These are phyloP conservation scores for Coprinopsis marcescibilis DNA, from an alignment of 768 basidiomycete species.

Conservation along the genomic window DNA sequence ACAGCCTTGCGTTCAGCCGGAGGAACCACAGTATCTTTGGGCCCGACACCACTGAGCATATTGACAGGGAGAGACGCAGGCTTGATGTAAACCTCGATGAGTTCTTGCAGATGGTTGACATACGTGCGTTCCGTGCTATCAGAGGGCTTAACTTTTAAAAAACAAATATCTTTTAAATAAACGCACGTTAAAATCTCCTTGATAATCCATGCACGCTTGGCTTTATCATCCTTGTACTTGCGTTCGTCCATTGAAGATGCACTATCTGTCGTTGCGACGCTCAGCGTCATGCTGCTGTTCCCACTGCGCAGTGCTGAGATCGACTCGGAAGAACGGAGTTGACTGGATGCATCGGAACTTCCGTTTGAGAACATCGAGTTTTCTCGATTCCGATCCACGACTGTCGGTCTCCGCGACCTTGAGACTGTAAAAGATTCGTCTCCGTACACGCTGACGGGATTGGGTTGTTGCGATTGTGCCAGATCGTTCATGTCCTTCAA, in stretches of 20 bases:
- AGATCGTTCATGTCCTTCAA: slow-evolving; percentile 94
- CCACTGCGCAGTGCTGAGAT: slow-evolving; percentile 56
- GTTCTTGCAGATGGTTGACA: slow-evolving; percentile 87
- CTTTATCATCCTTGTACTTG: slow-evolving; percentile 88
- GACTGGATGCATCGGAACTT: slow-evolving; percentile 39
- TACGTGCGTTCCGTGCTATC: slow-evolving; percentile 90
- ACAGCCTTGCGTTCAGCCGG: slow-evolving; percentile 83
- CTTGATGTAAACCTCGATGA: slow-evolving; percentile 92
- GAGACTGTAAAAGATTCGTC: slow-evolving; percentile 32
- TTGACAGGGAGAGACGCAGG: slow-evolving; percentile 71
- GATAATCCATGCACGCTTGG: slow-evolving; percentile 76
- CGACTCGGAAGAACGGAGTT: slow-evolving; percentile 63
- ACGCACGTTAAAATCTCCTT: slow-evolving; percentile 89
- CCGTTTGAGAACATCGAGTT: slow-evolving; percentile 49
- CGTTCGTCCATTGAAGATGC: slow-evolving; percentile 71
- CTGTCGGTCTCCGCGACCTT: slow-evolving; percentile 64
- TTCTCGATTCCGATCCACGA: slow-evolving; percentile 53
- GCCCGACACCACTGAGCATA: slow-evolving; percentile 62
- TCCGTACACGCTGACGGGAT: slow-evolving; percentile 55
- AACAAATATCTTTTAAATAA: slow-evolving; percentile 1
- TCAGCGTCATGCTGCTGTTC: slow-evolving; percentile 57
- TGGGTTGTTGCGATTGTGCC: slow-evolving; percentile 58
- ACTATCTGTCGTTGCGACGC: slow-evolving; percentile 73
- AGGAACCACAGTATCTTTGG: slow-evolving; percentile 83
- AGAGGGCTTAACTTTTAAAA: slow-evolving; percentile 8